A percentile compares a stretch with the other conserved stretches of the same genome.
These are phyloP conservation scores for Neoboletus brunneissimus DNA, from an alignment of 768 basidiomycete species.

Conservation along the genomic window DNA sequence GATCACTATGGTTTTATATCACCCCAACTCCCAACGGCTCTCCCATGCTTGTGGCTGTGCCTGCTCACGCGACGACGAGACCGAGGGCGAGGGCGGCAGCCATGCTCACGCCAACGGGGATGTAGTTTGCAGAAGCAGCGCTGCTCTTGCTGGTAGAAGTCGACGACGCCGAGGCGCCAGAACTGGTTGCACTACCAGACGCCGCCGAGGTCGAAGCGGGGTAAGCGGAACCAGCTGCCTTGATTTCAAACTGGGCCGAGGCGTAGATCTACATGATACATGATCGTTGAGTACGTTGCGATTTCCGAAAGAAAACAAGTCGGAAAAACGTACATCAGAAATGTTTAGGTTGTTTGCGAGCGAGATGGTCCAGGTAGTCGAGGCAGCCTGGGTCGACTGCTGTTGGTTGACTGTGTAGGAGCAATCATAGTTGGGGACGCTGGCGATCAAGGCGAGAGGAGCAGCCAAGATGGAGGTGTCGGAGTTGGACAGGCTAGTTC, in stretches of 20 bases:
- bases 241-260: slow-evolving; percentile 59
- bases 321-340: slow-evolving; percentile 46
- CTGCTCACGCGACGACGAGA: slow-evolving; percentile 24
- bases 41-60: slow-evolving; percentile 1
- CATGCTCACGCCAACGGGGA: slow-evolving; percentile 30
- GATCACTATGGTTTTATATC: neutral
- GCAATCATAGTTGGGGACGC: slow-evolving; percentile 57
- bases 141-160: slow-evolving; percentile 14
- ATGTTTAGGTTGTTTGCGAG: slow-evolving; percentile 50
- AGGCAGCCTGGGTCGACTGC: slow-evolving; percentile 41
- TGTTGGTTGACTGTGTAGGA: slow-evolving; percentile 50
- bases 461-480: slow-evolving; percentile 38
- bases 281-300: neutral
- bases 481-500: slow-evolving; percentile 43
- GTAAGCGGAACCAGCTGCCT: slow-evolving; percentile 52
- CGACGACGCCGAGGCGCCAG: slow-evolving; percentile 16
- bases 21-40: neutral
- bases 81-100: slow-evolving; percentile 28
- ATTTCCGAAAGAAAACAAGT: neutral
- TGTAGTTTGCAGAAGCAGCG: slow-evolving; percentile 17
- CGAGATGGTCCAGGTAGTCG: slow-evolving; percentile 47
- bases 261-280: slow-evolving; percentile 49
- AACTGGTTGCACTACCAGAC: slow-evolving; percentile 25
- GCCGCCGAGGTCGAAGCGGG: slow-evolving; percentile 36
- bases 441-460: slow-evolving; percentile 43